A percentile compares a stretch with the other conserved stretches of the same genome.
Conservation (phyloP, 192 early-diverging fungal genomes). For the Linnemannia exigua region DNA sequence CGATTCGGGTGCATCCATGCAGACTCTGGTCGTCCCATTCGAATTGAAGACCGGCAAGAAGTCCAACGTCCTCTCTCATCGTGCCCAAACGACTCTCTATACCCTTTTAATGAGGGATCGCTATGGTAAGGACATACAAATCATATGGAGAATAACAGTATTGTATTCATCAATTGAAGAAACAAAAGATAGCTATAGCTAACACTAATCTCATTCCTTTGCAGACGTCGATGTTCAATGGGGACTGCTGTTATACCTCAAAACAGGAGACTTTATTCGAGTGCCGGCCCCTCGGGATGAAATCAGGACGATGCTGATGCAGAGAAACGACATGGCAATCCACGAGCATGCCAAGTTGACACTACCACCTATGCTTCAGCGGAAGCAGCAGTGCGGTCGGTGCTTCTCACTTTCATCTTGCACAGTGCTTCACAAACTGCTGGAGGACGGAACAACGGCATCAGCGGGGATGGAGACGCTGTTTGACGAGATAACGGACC, state of each 20-base stretch:
- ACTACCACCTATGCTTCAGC: slow-evolving; percentile 82
- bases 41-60: slow-evolving; percentile 89
- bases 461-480: slow-evolving; percentile 69
- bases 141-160: not conserved
- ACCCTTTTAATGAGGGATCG: slow-evolving; percentile 87
- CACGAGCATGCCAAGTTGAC: slow-evolving; percentile 56
- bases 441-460: slow-evolving; percentile 75
- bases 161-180: not conserved
- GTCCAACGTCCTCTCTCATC: slow-evolving; percentile 72
- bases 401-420: slow-evolving; percentile 80
- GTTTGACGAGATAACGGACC: slow-evolving; percentile 74
- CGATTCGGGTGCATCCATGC: not conserved
- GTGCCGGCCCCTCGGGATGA: slow-evolving; percentile 76
- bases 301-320: slow-evolving; percentile 77
- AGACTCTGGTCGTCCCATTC: slow-evolving; percentile 79
- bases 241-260: slow-evolving; percentile 87
- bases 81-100: slow-evolving; percentile 90
- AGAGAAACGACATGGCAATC: slow-evolving; percentile 81
- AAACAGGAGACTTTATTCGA: slow-evolving; percentile 71
- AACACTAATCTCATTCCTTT: not conserved
- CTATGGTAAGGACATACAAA: slow-evolving; percentile 66
- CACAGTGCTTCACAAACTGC: slow-evolving; percentile 75
- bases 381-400: slow-evolving; percentile 70
- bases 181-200: not conserved
- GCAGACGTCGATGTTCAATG: slow-evolving; percentile 74